These are phyloP conservation scores for Globisporangium barbulae DNA, from an alignment of 352 stramenopile species.

Conservation along the genomic window DNA sequence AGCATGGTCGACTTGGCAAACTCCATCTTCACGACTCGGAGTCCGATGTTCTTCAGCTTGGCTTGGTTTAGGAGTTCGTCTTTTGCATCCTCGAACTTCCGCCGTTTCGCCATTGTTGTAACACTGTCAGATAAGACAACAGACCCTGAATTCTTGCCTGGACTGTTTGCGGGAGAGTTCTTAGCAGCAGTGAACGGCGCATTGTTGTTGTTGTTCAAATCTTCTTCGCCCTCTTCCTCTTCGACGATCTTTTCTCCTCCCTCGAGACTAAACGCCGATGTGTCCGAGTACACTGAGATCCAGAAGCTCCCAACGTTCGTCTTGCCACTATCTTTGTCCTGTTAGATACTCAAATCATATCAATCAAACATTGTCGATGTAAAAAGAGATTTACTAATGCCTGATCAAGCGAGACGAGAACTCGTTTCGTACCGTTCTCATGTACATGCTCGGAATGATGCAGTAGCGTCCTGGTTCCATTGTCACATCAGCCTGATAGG, in stretches of 20 bases:
- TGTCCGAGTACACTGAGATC: slow-evolving; percentile 78
- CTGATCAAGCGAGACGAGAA: not conserved
- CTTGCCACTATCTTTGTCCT: slow-evolving; percentile 78
- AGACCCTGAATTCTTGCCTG: slow-evolving; percentile 30
- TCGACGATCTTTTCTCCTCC: slow-evolving; percentile 73
- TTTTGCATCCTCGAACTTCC: slow-evolving; percentile 69
- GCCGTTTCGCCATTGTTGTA: slow-evolving; percentile 37
- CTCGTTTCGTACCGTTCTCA: slow-evolving; percentile 57
- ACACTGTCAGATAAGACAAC: slow-evolving; percentile 31
- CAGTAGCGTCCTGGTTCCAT: slow-evolving; percentile 79
- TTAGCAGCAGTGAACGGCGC: slow-evolving; percentile 1
- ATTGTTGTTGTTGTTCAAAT: slow-evolving; percentile 12
- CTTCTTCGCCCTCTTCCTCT: slow-evolving; percentile 71
- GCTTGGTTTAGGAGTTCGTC: slow-evolving; percentile 64
- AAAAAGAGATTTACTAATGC: too few relatives aligned
- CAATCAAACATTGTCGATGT: not conserved
- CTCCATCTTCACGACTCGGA: slow-evolving; percentile 61
- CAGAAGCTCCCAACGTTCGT: slow-evolving; percentile 80
- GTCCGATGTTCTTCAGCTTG: slow-evolving; percentile 59
- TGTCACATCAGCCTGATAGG: slow-evolving; percentile 47
- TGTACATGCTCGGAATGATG: slow-evolving; percentile 86
- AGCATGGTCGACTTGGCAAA: slow-evolving; percentile 54
- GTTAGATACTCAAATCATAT: not conserved
- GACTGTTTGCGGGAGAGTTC: slow-evolving; percentile 22
- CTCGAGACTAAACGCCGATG: slow-evolving; percentile 62